Evolutionary conservation across 2,329 filamentous ascomycete species (phyloP), one percentile per base, ranked within the genome.

Genomic region (Talaromyces sp.): DNA sequence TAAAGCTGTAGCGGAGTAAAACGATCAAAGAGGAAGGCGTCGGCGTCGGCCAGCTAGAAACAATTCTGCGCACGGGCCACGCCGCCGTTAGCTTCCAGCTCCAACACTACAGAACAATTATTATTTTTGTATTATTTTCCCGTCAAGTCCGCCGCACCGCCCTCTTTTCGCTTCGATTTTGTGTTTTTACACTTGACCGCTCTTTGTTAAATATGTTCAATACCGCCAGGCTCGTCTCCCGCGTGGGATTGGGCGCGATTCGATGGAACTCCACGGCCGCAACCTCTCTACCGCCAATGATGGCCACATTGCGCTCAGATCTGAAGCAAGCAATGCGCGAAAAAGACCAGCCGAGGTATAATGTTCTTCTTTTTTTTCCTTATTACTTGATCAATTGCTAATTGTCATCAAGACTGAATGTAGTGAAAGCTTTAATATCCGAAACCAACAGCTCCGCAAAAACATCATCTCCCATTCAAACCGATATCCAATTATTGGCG

Each of bases 401-500:
- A 55, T 8, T 9, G n/a, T 11, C 10, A 3, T 11, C 31, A n/a
- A 62, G 79, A 64, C 68, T 81, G 29, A 78, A 80, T 64, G 79
- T 81, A 41, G 71, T 82, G 19, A 78, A 80, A 38, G 74, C 76
- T 52, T 68, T 81, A 61, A 79, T 82, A 58, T 76, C 80, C 55
- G 80, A 82, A 64, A 76, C 75, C 64, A 81, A 79, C 67, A 80
- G 81, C 64, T 73, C 77, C n/a, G 71, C 75, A 57, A 81, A 80
- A 70, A 76, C 77, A 21, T 64, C 77, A 3, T 72, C 71, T 17
- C 79, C 79, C 11, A 76, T 81, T 24, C 71, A 74, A 59, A 80
- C 78, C 27, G 78, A 82, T 60, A 67, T 79, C 17, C 77, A 80
- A 58, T 70, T 82, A 31, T 67, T 82, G 8, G 70, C 75, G 1